A percentile compares a stretch with the other conserved stretches of the same genome.
These are phyloP conservation scores for Zostera marina DNA, from an alignment of 116 monocot genomes.

Conservation along the genomic window DNA sequence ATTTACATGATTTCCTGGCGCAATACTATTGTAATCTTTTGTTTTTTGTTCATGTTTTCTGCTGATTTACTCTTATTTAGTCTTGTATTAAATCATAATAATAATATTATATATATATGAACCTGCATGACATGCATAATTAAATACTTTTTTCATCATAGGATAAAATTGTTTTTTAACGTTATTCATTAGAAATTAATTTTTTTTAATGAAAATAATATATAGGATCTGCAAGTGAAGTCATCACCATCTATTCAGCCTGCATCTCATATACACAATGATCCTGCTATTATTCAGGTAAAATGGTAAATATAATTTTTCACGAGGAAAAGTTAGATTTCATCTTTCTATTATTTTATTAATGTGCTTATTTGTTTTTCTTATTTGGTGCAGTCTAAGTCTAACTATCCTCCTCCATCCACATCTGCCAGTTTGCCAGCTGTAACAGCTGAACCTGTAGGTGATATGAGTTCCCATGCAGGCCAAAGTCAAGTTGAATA, in stretches of 20 bases:
- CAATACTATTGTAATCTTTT: too few relatives aligned
- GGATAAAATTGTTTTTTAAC: too few relatives aligned
- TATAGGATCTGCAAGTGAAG: slow-evolving; percentile 81
- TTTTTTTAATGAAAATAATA: too few relatives aligned
- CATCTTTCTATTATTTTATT: not conserved
- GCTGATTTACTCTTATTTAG: too few relatives aligned
- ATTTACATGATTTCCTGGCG: too few relatives aligned
- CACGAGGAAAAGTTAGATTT: not conserved
- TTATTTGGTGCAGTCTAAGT: slow-evolving; percentile 62
- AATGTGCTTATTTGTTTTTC: slow-evolving; percentile 5
- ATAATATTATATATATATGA: too few relatives aligned
- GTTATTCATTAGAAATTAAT: too few relatives aligned
- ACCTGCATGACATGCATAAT: too few relatives aligned
- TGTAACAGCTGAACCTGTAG: slow-evolving; percentile 21
- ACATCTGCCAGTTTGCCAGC: slow-evolving; percentile 24
- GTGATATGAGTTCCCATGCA: slow-evolving; percentile 30
- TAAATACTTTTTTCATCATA: too few relatives aligned
- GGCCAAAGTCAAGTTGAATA: slow-evolving; percentile 25
- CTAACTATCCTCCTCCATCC: slow-evolving; percentile 57
- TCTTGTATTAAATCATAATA: too few relatives aligned
- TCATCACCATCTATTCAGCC: slow-evolving; percentile 54
- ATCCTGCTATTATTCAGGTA: slow-evolving; percentile 83
- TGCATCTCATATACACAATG: slow-evolving; percentile 37
- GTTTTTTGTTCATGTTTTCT: too few relatives aligned
- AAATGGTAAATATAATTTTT: not conserved